Base-by-base conservation (phyloP, 345 rosid species). In the Lagerstroemia speciosa region DNA sequence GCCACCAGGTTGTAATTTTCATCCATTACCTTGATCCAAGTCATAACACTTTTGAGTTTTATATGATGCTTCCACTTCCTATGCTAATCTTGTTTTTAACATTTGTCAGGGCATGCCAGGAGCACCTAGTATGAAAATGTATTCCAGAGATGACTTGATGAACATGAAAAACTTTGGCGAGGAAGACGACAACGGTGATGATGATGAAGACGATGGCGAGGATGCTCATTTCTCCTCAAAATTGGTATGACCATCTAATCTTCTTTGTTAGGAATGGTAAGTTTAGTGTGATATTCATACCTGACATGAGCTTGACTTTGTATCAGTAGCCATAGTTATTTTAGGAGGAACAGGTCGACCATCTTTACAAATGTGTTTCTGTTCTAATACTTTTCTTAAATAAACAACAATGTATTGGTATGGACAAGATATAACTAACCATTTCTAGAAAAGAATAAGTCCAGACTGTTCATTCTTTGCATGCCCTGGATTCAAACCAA, bases 41-140 rank as follows among this genome's bases (percentile, higher is more conserved):
- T 52, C 27, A 22, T 3, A 52, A 4, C 7, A 52, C 14, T 53
- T 53, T n/a, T 6, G 8, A 53, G 6, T n/a, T n/a, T 1, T n/a
- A 2, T n/a, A 30, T 53, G 6, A 0, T 53, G 60, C 29, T 24
- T 9, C 58, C 8, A n/a, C 33, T 67, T 2, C 31, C 53, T 7
- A 29, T 14, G 32, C 15, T 33, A 46, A 15, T 3, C 36, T 36
- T 14, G 0, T 77, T 52, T 19, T 5, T 22, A 0, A 37, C 31
- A 1, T 27, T 37, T 37, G 9, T 29, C 76, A 94, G 99, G 97
- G 91, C 65, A 92, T 95, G 88, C 99, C 99, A 12, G 99, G 98
- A 70, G 98, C 99, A 48, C 99, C 99, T 5, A 76, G 78, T 68
- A 95, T 95, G 98, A 79, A 90, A 76, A 93, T 92, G 83, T 92